Base-by-base conservation (phyloP, 176 grass and related monocot species). In the Bromus sterilis region DNA sequence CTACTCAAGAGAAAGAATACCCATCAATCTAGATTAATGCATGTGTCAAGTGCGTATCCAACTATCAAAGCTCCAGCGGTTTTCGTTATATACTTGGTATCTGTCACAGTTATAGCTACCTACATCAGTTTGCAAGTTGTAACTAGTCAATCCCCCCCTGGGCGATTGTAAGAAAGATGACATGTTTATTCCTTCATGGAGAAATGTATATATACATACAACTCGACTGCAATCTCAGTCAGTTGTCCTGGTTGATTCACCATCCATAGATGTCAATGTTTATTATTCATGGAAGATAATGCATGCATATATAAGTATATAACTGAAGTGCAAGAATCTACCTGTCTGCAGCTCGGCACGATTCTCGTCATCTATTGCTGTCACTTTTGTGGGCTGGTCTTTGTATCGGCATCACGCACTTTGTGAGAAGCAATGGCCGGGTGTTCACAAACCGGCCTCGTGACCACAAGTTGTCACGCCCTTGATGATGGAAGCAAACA, bases 351-450 rank as follows among this genome's bases (percentile, higher is more conserved):
- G 96, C 96, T 41, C 82, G 73, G n/a, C 93, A 56, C 30, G 81
- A 93, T 83, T 51, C 78, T 48, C 78, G 82, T 34, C 96, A 99
- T 84, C 87, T 93, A 71, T n/a, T 95, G 66, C 28, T 93, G 32
- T 87, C 91, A 70, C 81, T 95, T 90, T n/a, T 94, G 14, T 99
- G 93, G 93, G 89, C 96, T 58, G 91, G 89, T 58, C 76, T 99
- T 80, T 88, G 91, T 57, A 66, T 99, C 75, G 93, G 87, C 4
- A 86, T 99, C 76, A 84, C 87, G 55, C 84, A 81, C 56, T 84
- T 88, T 87, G 93, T 99, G 49, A 95, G 31, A 91, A 46, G 80
- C 75, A 94, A 99, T 64, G 96, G 96, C 8, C 82, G 91, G 29
- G 62, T 83, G 6, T 95, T 99, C 93, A 90, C 93, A 74, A 99